These are phyloP conservation scores for Vanrija humicola DNA, from an alignment of 1,284 basidiomycete genomes.

Conservation along the genomic window DNA sequence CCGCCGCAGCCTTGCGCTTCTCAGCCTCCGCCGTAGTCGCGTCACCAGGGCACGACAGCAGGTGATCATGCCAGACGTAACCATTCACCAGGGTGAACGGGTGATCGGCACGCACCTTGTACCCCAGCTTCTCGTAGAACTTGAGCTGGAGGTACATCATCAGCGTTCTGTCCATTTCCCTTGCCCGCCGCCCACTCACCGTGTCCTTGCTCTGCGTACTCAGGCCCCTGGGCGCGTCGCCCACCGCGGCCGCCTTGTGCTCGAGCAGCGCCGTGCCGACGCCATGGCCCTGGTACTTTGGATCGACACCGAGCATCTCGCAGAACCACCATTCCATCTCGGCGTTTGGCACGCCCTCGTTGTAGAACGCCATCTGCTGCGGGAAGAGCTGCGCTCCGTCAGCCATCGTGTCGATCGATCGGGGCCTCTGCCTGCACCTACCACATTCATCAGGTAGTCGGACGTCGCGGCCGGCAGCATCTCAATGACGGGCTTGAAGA, in stretches of 20 bases:
- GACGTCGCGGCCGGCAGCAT: neutral
- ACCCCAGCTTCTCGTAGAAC: conserved; percentile 8
- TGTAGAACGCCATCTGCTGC: neutral
- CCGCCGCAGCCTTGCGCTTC: no score
- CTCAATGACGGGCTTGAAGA: conserved; percentile 2
- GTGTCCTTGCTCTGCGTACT: conserved; percentile 4
- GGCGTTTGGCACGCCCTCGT: neutral
- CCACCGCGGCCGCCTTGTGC: neutral
- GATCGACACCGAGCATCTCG: conserved; percentile 6
- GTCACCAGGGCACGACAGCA: neutral
- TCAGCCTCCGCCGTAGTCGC: neutral
- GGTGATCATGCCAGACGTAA: neutral
- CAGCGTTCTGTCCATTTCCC: neutral
- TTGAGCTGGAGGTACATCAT: neutral
- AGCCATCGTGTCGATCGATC: neutral
- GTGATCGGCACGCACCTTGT: neutral
- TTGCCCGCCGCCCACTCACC: neutral
- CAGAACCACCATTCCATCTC: conserved; percentile 1
- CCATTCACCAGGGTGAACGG: conserved; percentile 3
- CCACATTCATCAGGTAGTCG: neutral
- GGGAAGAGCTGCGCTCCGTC: neutral
- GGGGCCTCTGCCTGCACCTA: no score
- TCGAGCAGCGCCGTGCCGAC: conserved; percentile 3
- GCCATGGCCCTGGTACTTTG: conserved; percentile 3
- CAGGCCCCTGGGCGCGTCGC: neutral